These are phyloP conservation scores for Aspergillus ochraceus DNA, from an alignment of 2,329 filamentous ascomycete genomes.

Conservation along the genomic window DNA sequence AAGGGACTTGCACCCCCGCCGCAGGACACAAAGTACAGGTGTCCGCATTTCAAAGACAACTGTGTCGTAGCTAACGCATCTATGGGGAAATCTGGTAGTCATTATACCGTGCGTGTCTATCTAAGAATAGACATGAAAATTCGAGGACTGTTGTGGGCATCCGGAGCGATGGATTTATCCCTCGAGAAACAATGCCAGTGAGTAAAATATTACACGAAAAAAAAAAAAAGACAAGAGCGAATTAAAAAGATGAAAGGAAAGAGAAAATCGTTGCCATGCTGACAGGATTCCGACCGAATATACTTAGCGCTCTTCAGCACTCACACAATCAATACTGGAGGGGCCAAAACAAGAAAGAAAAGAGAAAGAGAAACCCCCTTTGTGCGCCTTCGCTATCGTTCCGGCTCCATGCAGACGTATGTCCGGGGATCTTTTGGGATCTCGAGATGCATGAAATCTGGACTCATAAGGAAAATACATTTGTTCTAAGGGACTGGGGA, in stretches of 20 bases:
- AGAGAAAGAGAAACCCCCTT: background rate
- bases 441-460: slow-evolving; percentile 10
- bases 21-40: background rate
- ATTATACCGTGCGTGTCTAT: background rate
- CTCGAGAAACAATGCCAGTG: background rate
- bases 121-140: background rate
- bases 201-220: background rate
- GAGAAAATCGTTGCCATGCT: slow-evolving; percentile 4
- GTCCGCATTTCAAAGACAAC: background rate
- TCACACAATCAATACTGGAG: background rate
- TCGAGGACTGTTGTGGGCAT: background rate
- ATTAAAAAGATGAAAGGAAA: slow-evolving; percentile 1
- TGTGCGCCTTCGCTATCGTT: slow-evolving; percentile 3
- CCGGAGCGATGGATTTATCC: background rate
- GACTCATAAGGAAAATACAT: slow-evolving; percentile 3
- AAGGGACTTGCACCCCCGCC: background rate
- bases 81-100: background rate
- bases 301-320: slow-evolving; percentile 5
- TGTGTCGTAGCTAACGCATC: background rate
- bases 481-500: slow-evolving; percentile 2
- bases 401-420: slow-evolving; percentile 14
- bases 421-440: slow-evolving; percentile 3
- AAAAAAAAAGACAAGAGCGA: background rate
- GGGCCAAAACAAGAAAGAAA: background rate
- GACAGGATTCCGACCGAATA: background rate